phyloP scores from a whole-genome alignment of 257 asterid species.

The Solanum rostratum region DNA sequence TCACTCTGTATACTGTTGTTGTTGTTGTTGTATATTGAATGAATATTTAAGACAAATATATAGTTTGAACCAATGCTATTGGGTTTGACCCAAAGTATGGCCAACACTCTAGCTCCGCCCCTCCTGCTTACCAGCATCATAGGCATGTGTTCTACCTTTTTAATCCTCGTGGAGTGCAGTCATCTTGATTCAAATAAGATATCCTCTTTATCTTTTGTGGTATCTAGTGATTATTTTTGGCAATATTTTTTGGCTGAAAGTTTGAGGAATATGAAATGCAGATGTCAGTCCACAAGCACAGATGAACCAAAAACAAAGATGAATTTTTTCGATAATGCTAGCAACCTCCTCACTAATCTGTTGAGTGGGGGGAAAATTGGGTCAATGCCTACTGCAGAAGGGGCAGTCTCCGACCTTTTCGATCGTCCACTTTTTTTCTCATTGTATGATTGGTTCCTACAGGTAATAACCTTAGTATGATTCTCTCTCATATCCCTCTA shows the following conservation, averaged over 20 bases:
- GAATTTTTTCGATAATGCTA: slow-evolving; percentile 75
- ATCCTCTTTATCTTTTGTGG: neutral
- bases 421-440: slow-evolving; percentile 86
- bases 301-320: slow-evolving; percentile 50
- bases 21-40: neutral
- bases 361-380: slow-evolving; percentile 76
- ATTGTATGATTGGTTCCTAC: slow-evolving; percentile 79
- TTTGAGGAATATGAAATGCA: slow-evolving; percentile 18
- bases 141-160: neutral
- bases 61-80: neutral
- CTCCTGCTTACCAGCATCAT: neutral
- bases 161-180: neutral
- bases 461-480: slow-evolving; percentile 35
- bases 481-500: neutral
- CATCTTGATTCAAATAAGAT: neutral
- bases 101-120: neutral
- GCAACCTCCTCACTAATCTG: slow-evolving; percentile 84
- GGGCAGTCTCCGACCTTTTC: slow-evolving; percentile 89
- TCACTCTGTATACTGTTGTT: neutral
- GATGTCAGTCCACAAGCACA: slow-evolving; percentile 60
- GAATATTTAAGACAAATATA: neutral
- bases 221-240: neutral
- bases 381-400: slow-evolving; percentile 92
- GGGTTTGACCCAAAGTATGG: neutral
- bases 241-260: neutral